Base-by-base conservation (phyloP, 2,329 filamentous ascomycete species). In the Rhytidhysteron rufulum region DNA sequence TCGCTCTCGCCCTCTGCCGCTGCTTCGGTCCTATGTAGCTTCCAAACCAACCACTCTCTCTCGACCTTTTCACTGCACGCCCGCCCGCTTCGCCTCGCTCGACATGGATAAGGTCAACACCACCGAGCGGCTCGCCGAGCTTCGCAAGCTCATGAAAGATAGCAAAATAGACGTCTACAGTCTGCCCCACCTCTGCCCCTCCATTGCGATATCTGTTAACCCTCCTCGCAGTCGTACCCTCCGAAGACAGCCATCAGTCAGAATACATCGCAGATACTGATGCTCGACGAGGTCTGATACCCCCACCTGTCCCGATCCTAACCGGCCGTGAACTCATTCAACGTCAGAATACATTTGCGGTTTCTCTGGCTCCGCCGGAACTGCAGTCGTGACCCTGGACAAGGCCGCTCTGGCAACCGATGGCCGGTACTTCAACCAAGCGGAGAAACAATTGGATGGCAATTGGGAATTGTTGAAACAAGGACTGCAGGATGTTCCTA, bases 181-280 rank as follows among this genome's bases (percentile, higher is more conserved):
- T 96, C 82, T 31, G 31, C 16, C 5, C 21, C 34, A 4, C 22
- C 10, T 16, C 33, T 20, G 11, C 22, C 21, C 34, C 9, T 19
- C 15, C 19, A 17, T 27, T 35, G 31, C 29, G 65, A 72, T 31
- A 32, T 10, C 34, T 18, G 19, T 39, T 63, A 42, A 17, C 48
- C 50, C 49, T 55, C 69, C 76, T 53, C 73, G 20, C 62, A 97
- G 91, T 98, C 60, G 80, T 97, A 5, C 93, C 93, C 1, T 96
- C 91, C 24, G 93, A 97, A 78, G 93, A 98, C 65, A 91, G 88
- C 62, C 93, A 98, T 65, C 88, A 91, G 53, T 97, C 91, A 52
- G 93, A 98, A 71, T 98, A 98, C 68, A 96, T 96, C 65, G 93
- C 93, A 37, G 83, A 85, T n/a, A 95, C 88, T 63, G 93, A 98